Percentiles rank a stretch among this genome's conserved stretches.
Conservation (phyloP, 192 early-diverging fungal genomes). For the Coemansia erecta region DNA sequence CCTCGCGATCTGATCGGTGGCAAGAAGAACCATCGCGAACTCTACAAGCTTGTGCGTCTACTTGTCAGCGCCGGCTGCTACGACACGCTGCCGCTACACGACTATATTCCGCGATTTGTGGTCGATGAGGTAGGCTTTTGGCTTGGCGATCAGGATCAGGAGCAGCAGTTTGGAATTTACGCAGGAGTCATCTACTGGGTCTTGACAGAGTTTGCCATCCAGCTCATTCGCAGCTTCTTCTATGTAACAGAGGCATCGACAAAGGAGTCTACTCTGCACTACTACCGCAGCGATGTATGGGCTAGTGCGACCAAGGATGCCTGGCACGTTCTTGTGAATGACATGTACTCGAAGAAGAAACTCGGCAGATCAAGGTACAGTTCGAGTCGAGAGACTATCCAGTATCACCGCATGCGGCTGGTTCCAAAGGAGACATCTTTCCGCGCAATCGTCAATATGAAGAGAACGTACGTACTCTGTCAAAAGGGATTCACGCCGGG, state of each 20-base stretch:
- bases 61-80: constrained; percentile 59
- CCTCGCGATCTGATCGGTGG: constrained; percentile 66
- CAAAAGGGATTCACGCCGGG: background rate
- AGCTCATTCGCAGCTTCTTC: constrained; percentile 65
- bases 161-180: constrained; percentile 48
- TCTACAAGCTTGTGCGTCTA: constrained; percentile 55
- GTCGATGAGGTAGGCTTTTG: constrained; percentile 38
- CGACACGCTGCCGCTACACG: constrained; percentile 61
- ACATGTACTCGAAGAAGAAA: constrained; percentile 24
- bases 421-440: constrained; percentile 76
- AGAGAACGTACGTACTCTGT: constrained; percentile 18
- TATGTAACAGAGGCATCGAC: constrained; percentile 76
- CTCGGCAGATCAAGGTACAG: constrained; percentile 5
- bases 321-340: constrained; percentile 36
- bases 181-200: constrained; percentile 68
- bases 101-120: constrained; percentile 58
- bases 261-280: constrained; percentile 65
- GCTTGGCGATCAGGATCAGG: background rate
- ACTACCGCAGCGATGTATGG: constrained; percentile 81
- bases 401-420: constrained; percentile 69
- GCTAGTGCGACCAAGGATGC: constrained; percentile 50
- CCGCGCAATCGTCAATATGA: constrained; percentile 78
- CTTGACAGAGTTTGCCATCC: constrained; percentile 57
- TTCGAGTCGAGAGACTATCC: constrained; percentile 12
- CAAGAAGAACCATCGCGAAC: constrained; percentile 55